These are phyloP conservation scores for Elsinoe ampelina DNA, from an alignment of 2,329 filamentous ascomycete species.

Conservation along the genomic window DNA sequence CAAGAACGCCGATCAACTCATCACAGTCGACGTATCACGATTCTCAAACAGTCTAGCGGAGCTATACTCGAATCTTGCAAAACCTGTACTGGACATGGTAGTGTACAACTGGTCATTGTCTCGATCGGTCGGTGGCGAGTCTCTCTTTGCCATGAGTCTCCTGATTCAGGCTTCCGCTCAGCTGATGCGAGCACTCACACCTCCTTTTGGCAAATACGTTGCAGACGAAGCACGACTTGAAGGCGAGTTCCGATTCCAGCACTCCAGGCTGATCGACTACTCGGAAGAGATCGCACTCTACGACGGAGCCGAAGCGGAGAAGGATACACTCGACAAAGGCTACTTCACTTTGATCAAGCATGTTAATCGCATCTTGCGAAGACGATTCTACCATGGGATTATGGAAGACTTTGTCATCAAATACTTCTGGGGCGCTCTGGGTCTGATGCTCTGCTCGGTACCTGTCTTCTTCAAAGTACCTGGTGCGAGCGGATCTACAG, in stretches of 20 bases:
- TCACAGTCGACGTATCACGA: slow-evolving; percentile 90
- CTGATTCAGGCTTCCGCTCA: slow-evolving; percentile 88
- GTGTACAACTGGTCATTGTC: slow-evolving; percentile 95
- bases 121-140: slow-evolving; percentile 90
- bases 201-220: slow-evolving; percentile 94
- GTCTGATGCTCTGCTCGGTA: slow-evolving; percentile 82
- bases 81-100: slow-evolving; percentile 87
- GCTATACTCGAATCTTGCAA: slow-evolving; percentile 91
- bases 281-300: slow-evolving; percentile 92
- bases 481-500: slow-evolving; percentile 54
- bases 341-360: slow-evolving; percentile 99
- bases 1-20: slow-evolving; percentile 96
- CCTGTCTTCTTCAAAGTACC: slow-evolving; percentile 94
- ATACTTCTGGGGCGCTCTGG: slow-evolving; percentile 95
- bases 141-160: slow-evolving; percentile 87
- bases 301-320: slow-evolving; percentile 83
- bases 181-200: slow-evolving; percentile 87
- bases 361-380: slow-evolving; percentile 86
- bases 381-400: slow-evolving; percentile 92
- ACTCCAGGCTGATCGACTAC: slow-evolving; percentile 90
- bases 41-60: slow-evolving; percentile 94
- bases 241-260: slow-evolving; percentile 92
- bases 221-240: slow-evolving; percentile 91
- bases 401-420: slow-evolving; percentile 99
- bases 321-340: slow-evolving; percentile 92